Base-by-base conservation (phyloP, 306 rosid genomes). In the Sicyos edulis region DNA sequence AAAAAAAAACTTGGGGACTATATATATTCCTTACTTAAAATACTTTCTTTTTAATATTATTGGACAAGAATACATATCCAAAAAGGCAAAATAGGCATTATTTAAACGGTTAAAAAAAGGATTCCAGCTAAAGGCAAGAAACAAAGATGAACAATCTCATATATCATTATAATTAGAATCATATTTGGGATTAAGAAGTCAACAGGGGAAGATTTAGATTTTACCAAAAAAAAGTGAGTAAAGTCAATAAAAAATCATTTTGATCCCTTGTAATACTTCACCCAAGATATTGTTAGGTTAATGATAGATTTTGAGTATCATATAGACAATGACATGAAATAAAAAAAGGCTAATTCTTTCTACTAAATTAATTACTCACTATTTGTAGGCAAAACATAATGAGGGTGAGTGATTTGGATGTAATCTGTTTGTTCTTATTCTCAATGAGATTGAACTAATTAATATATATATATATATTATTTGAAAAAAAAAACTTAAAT, bases 311-410 rank as follows among this genome's bases (percentile, higher is more conserved):
- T 73, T 70, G 20, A 68, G 71, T 19, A 62, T 78, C 81, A 75
- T 60, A 75, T 44, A 22, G 86, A 85, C 54, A 65, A 58, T 57
- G 86, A 82, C 88, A 57, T 77, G 58, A 13, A 74, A 34, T 54
- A 32, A 62, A 56, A 56, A 21, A 14, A 47, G 42, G 13, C 75
- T 76, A 68, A 54, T 61, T 67, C 54, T 42, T 42, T 42, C 47
- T 42, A 42, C 11, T 42, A 42, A 74, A 75, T 42, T 42, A 60
- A 40, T 40, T 40, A 40, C 61, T 71, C 44, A 37, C 72, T 78
- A 72, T 73, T 71, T 64, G 66, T 57, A 56, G 79, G 78, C 85
- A 81, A 74, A 70, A 63, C 24, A 71, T 71, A 54, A 52, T 52
- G 54, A 53, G 74, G 66, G 58, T 56, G 74, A 78, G 34, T 74